Conservation (phyloP, 139 green algal species). For the Micractinium sp. region DNA sequence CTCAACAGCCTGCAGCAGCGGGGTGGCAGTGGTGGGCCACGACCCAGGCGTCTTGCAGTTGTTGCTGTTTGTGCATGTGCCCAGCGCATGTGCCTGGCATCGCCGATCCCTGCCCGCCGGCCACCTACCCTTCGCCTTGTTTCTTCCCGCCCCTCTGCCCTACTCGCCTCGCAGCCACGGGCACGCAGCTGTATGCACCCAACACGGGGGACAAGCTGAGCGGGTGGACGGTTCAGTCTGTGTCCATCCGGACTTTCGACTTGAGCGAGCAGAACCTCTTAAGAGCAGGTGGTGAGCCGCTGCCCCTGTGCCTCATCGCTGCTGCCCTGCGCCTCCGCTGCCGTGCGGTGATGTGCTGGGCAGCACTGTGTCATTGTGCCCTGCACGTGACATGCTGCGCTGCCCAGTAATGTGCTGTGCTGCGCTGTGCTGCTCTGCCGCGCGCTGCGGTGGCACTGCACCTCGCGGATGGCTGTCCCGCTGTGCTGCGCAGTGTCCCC, state of each 20-base stretch:
- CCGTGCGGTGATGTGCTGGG: not conserved
- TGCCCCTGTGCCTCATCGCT: not conserved
- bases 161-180: not conserved
- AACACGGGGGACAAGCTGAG: conserved; percentile 25
- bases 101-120: not conserved
- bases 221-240: conserved; percentile 12
- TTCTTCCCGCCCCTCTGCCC: not conserved
- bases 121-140: not conserved
- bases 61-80: not conserved
- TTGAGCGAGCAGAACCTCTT: not conserved
- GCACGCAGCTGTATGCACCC: conserved; percentile 24
- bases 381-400: not conserved
- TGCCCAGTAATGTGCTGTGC: not conserved
- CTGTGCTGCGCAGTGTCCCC: not conserved
- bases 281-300: not conserved
- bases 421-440: not conserved
- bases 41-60: not conserved
- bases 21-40: not conserved
- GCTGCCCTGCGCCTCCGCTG: not conserved
- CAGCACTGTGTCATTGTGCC: too few relatives aligned
- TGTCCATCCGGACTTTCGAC: not conserved
- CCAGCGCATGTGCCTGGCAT: not conserved
- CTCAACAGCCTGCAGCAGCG: not conserved
- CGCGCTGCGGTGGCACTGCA: not conserved
- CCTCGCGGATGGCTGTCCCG: not conserved